Evolutionary conservation across 176 grass and related monocot genomes (phyloP), one percentile per base, ranked within the genome.

Genomic region (Zoysia japonica): DNA sequence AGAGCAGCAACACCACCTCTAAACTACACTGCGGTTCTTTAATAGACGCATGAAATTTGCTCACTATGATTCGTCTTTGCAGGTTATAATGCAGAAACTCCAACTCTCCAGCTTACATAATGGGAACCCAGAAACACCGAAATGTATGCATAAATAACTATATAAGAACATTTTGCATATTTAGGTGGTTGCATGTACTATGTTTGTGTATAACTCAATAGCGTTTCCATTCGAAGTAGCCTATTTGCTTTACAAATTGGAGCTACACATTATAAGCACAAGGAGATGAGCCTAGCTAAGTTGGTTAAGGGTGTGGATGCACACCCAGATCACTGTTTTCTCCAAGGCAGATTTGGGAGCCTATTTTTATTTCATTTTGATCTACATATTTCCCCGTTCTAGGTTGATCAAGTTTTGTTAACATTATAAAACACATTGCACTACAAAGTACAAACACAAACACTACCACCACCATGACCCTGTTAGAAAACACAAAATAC

Each of bases 91-190:
- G 44, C 20, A 47, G 45, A 82, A 59, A 4, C 54, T 60, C 72
- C 41, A 74, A 74, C 50, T 7, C 7, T 75, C 13, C 50, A 83
- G 50, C 70, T 74, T 54, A 43, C 1, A 1, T n/a, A 47, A 82
- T 38, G 40, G 28, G 54, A 49, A 47, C 28, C 8, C 6, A 70
- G 51, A 9, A 4, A 74, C 50, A 28, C 28, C 28, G 28, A 28
- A 28, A 28, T 28, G 28, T 28, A 64, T 68, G 7, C 3, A 68
- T 19, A 43, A 8, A 68, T n/a, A 46, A 68, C 47, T 47, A 20
- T 68, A 47, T 4, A 46, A 28, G 16, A 72, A 42, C 6, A 7
- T 72, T 54, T 17, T 53, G 48, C 38, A 40, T 41, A 54, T 41
- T 54, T 70, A 51, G 49, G 49, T 1, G 41, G 7, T 55, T 41